phyloP scores from a whole-genome alignment of 2,329 filamentous ascomycete genomes.

The Fusarium paranaense region DNA sequence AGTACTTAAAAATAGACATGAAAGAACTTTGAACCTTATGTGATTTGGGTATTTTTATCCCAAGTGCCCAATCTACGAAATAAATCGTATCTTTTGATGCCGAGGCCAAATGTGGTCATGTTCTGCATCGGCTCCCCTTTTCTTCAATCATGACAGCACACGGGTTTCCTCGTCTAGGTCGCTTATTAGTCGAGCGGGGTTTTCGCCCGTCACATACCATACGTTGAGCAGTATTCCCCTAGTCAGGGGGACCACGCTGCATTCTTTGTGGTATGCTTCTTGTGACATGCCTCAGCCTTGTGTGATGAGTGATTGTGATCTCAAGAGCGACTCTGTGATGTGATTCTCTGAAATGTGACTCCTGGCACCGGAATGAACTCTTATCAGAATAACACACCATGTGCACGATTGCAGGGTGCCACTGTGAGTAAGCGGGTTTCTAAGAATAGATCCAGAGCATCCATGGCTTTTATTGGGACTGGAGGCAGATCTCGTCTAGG shows the following conservation, averaged over 20 bases:
- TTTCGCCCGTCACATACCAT: conserved; percentile 20
- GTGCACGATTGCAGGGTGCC: neutral
- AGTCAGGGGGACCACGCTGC: neutral
- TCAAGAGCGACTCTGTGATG: conserved; percentile 1
- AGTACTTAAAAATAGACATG: neutral
- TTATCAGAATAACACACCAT: neutral
- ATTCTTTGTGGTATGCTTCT: neutral
- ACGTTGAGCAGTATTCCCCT: neutral
- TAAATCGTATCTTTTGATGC: neutral
- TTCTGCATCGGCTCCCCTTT: neutral
- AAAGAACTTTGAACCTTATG: neutral
- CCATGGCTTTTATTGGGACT: neutral
- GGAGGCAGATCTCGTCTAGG: conserved; percentile 13
- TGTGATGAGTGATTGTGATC: neutral
- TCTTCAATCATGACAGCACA: neutral
- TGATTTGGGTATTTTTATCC: neutral
- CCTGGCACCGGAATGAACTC: conserved; percentile 22
- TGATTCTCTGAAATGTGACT: conserved; percentile 6
- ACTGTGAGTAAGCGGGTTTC: conserved; percentile 8
- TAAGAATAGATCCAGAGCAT: conserved; percentile 27
- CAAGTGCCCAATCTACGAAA: neutral
- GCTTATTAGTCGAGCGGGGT: conserved; percentile 2
- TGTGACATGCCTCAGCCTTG: neutral
- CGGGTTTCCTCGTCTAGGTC: neutral
- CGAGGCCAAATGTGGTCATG: neutral